Evolutionary conservation across 805 yeast genomes (phyloP).

Genomic region (Candida corydali): DNA sequence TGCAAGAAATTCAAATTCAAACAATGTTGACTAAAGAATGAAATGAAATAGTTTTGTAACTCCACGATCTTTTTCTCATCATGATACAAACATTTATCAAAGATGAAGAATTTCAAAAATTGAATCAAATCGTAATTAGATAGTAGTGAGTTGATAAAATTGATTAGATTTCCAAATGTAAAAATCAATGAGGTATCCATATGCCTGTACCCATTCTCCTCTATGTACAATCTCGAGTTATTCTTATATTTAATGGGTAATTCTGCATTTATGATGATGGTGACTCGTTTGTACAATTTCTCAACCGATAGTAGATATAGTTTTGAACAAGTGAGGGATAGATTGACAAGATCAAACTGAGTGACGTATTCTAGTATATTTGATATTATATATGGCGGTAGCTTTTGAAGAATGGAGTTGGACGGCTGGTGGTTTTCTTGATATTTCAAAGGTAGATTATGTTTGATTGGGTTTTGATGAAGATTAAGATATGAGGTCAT

Average conservation of each 20-base stretch:
- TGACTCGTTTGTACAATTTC: constrained; percentile 25
- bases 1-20: constrained; percentile 25
- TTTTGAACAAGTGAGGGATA: constrained; percentile 19
- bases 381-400: constrained; percentile 13
- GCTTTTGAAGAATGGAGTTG: constrained; percentile 10
- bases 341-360: constrained; percentile 26
- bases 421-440: constrained; percentile 10
- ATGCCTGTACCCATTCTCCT: constrained; percentile 23
- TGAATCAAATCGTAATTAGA: constrained; percentile 17
- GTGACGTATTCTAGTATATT: constrained; percentile 22
- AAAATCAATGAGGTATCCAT: constrained; percentile 29
- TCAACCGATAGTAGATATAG: constrained; percentile 20
- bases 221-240: constrained; percentile 14
- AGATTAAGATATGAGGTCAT: no score
- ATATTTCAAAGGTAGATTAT: neutral
- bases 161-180: constrained; percentile 13
- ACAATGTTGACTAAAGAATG: constrained; percentile 22
- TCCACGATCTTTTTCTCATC: constrained; percentile 8
- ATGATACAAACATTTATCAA: constrained; percentile 25
- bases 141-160: constrained; percentile 17
- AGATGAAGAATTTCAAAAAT: constrained; percentile 25
- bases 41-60: constrained; percentile 21
- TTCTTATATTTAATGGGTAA: constrained; percentile 19
- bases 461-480: neutral
- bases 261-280: constrained; percentile 26